Conservation (phyloP, 2,329 filamentous ascomycete species). For the Hypoxylon sp. region DNA sequence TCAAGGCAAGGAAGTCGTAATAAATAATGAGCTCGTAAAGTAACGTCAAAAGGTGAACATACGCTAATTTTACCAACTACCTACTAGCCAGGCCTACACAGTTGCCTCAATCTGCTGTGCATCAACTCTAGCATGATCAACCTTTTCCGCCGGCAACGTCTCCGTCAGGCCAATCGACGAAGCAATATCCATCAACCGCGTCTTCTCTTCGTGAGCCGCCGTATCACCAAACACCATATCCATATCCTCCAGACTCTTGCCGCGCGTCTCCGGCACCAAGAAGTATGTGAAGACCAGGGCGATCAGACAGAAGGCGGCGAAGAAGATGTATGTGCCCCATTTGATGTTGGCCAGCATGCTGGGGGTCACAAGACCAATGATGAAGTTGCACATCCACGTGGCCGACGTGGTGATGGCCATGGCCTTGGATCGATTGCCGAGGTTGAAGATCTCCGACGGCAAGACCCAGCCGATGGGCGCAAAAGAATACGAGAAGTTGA, state of each 20-base stretch:
- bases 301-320: neutral
- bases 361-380: neutral
- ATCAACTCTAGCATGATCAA: no score
- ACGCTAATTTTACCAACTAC: no score
- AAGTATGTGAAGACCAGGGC: neutral
- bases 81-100: no score
- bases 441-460: neutral
- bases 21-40: no score
- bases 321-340: neutral
- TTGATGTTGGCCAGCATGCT: neutral
- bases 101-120: no score
- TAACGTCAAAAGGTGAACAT: no score
- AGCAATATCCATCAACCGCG: no score
- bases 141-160: no score
- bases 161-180: no score
- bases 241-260: neutral
- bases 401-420: neutral
- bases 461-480: neutral
- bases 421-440: neutral
- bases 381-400: neutral
- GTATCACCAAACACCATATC: no score
- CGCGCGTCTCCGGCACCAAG: neutral
- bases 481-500: neutral
- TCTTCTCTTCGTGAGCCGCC: no score
- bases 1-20: no score